A percentile compares a stretch with the other conserved stretches of the same genome.
Conservation (phyloP, 2,329 filamentous ascomycete genomes). For the Colletotrichum godetiae region DNA sequence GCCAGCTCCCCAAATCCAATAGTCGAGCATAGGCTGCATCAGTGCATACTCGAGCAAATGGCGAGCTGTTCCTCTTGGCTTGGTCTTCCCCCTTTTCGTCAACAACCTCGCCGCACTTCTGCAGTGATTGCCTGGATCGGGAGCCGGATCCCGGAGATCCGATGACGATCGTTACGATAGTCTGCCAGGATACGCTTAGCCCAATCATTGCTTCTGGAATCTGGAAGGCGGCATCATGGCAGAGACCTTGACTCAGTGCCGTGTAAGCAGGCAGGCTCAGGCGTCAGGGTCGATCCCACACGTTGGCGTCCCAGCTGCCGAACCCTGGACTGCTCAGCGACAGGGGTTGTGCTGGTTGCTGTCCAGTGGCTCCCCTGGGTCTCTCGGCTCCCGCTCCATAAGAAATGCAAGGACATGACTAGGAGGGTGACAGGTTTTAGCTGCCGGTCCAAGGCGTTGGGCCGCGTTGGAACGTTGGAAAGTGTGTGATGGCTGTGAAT, state of each 20-base stretch:
- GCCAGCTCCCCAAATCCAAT: not conserved
- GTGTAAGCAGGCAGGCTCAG: no score
- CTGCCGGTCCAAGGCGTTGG: not conserved
- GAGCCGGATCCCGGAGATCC: conserved; percentile 5
- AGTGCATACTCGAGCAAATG: not conserved
- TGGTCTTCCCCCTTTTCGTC: not conserved
- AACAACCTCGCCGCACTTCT: not conserved
- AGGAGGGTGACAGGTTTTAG: conserved; percentile 1
- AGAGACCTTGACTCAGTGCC: conserved; percentile 1
- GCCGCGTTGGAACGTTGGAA: not conserved
- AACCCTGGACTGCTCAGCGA: not conserved
- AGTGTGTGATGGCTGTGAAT: not conserved
- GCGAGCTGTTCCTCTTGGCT: not conserved
- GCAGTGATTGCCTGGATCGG: not conserved
- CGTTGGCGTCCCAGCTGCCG: not conserved
- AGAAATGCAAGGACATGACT: conserved; percentile 23
- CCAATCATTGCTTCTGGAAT: not conserved
- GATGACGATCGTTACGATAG: not conserved
- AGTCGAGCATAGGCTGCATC: not conserved
- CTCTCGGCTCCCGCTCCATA: not conserved
- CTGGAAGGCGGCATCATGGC: not conserved
- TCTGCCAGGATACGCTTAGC: not conserved
- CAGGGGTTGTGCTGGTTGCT: not conserved
- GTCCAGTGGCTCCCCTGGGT: not conserved
- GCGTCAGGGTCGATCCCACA: not conserved